Conservation (phyloP, 176 grass and related monocot genomes). For the Calamus simplicifolius region DNA sequence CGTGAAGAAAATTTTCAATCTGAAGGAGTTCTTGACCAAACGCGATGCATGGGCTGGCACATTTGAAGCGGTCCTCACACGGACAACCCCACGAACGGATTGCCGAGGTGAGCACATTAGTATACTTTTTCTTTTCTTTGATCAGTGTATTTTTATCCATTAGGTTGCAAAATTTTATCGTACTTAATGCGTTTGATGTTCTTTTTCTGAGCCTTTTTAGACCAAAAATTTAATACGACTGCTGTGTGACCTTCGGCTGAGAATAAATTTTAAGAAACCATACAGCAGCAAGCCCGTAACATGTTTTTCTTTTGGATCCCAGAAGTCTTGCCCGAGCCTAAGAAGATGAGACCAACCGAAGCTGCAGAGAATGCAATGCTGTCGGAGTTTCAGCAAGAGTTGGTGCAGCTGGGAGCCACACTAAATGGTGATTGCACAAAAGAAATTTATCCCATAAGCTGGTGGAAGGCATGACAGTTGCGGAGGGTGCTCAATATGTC, state of each 20-base stretch:
- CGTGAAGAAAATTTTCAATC: constrained; percentile 78
- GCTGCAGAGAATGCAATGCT: constrained; percentile 35
- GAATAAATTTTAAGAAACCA: no score
- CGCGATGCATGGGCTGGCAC: constrained; percentile 75
- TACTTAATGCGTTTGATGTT: no score
- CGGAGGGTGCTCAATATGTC: constrained; percentile 38
- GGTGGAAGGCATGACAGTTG: constrained; percentile 70
- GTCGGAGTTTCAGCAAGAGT: constrained; percentile 62
- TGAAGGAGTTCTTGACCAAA: constrained; percentile 59
- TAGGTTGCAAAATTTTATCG: no score
- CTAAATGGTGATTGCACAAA: constrained; percentile 59
- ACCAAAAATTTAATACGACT: no score
- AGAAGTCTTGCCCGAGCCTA: constrained; percentile 43
- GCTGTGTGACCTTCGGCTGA: no score
- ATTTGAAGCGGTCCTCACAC: constrained; percentile 55
- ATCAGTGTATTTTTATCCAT: no score
- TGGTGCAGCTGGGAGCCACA: constrained; percentile 59
- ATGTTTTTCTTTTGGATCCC: background rate
- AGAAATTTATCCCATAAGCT: constrained; percentile 50
- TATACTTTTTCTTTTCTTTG: no score
- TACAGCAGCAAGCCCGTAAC: no score
- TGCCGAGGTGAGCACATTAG: constrained; percentile 35
- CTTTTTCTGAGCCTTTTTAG: no score
- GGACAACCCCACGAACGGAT: constrained; percentile 47
- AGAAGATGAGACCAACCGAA: constrained; percentile 32